phyloP scores from a whole-genome alignment of 2,329 filamentous ascomycete species.

The Clarireedia paspali region DNA sequence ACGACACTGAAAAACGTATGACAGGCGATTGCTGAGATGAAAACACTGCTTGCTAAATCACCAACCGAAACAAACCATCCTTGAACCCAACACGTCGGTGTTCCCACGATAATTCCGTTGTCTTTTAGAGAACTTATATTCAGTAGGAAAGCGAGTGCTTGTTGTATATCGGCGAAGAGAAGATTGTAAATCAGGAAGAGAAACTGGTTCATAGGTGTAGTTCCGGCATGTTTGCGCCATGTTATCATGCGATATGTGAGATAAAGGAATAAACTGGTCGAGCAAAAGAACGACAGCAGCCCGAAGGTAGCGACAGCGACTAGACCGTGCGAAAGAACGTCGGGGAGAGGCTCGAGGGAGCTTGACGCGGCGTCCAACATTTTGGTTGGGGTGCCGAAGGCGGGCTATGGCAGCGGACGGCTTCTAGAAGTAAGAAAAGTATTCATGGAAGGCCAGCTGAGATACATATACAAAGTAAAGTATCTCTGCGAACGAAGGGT shows the following conservation, averaged over 20 bases:
- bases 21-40: slow-evolving; percentile 56
- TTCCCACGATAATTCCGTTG: slow-evolving; percentile 46
- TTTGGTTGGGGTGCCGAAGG: neutral
- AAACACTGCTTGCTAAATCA: slow-evolving; percentile 58
- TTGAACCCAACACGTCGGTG: slow-evolving; percentile 51
- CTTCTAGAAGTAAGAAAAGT: neutral
- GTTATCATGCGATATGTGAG: slow-evolving; percentile 32
- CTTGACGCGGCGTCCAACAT: slow-evolving; percentile 14
- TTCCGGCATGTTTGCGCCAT: slow-evolving; percentile 16
- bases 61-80: slow-evolving; percentile 63
- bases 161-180: slow-evolving; percentile 59
- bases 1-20: slow-evolving; percentile 61
- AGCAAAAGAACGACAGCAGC: slow-evolving; percentile 39
- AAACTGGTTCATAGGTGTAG: slow-evolving; percentile 53
- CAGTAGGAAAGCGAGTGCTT: slow-evolving; percentile 55
- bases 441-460: no score
- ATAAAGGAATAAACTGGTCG: slow-evolving; percentile 34
- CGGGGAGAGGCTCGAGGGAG: slow-evolving; percentile 24
- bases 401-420: neutral
- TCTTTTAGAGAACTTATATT: slow-evolving; percentile 50
- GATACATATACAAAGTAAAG: no score
- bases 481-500: no score
- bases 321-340: slow-evolving; percentile 31
- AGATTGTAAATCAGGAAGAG: slow-evolving; percentile 63
- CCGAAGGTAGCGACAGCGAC: slow-evolving; percentile 38